These are phyloP conservation scores for Tritrichomonas musculus DNA, from an alignment of 208 protist species.

Conservation along the genomic window DNA sequence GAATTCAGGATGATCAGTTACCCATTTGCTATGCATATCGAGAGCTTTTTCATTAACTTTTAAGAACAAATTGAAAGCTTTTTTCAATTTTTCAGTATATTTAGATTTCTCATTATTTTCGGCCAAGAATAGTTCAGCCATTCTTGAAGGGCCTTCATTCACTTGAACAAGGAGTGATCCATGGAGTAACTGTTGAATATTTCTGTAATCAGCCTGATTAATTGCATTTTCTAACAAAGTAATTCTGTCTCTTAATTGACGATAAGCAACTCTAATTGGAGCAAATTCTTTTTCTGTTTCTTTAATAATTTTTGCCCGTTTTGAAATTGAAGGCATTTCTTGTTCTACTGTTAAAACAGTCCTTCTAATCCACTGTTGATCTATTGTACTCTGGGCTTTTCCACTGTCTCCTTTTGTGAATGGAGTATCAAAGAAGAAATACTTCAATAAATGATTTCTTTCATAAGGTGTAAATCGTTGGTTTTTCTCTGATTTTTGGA, in stretches of 20 bases:
- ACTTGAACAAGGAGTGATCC: neutral
- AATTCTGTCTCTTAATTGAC: neutral
- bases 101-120: neutral
- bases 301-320: neutral
- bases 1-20: neutral
- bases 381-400: neutral
- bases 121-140: neutral
- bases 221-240: neutral
- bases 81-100: neutral
- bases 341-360: neutral
- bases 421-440: neutral
- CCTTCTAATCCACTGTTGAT: neutral
- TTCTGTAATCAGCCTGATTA: neutral
- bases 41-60: neutral
- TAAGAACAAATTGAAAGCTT: neutral
- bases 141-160: constrained; percentile 6
- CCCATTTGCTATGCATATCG: neutral
- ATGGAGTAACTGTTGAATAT: neutral
- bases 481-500: neutral
- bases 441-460: neutral
- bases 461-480: neutral
- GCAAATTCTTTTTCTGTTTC: neutral
- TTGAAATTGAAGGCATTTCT: neutral
- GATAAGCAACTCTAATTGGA: neutral
- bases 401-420: neutral